These are phyloP conservation scores for Fusarium stilboides DNA, from an alignment of 2,329 filamentous ascomycete species.

Conservation along the genomic window DNA sequence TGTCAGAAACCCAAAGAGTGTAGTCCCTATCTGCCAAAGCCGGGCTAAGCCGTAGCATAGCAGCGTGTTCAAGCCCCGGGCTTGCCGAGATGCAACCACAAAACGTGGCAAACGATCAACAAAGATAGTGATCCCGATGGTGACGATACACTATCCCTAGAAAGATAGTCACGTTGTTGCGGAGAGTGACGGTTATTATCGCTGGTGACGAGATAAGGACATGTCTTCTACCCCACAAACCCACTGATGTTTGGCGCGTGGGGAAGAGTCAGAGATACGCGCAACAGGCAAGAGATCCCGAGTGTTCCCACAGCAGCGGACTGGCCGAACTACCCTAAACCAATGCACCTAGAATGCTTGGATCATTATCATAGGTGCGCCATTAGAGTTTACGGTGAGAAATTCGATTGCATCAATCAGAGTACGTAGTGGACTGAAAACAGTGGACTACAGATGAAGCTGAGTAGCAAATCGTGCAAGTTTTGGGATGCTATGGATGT, in stretches of 20 bases:
- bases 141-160: background rate
- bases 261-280: background rate
- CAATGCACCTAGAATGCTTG: fast-evolving
- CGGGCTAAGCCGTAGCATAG: slow-evolving; percentile 19
- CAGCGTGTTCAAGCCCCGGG: background rate
- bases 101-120: slow-evolving; percentile 1
- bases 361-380: background rate
- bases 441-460: no score
- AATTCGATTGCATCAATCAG: no score
- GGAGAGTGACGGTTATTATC: slow-evolving; percentile 26
- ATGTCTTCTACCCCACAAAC: slow-evolving; percentile 9
- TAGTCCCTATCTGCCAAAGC: slow-evolving; percentile 18
- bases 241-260: slow-evolving; percentile 1
- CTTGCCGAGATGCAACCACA: background rate
- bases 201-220: slow-evolving; percentile 29
- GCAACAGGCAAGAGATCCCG: slow-evolving; percentile 34
- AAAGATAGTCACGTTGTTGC: background rate
- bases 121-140: slow-evolving; percentile 32
- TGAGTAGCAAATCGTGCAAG: no score
- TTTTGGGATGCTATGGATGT: no score
- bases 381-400: no score
- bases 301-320: slow-evolving; percentile 1
- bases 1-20: slow-evolving; percentile 6
- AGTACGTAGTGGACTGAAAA: no score
- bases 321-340: background rate